Base-by-base conservation (phyloP, 2,329 filamentous ascomycete genomes). In the Cladophialophora exuberans region DNA sequence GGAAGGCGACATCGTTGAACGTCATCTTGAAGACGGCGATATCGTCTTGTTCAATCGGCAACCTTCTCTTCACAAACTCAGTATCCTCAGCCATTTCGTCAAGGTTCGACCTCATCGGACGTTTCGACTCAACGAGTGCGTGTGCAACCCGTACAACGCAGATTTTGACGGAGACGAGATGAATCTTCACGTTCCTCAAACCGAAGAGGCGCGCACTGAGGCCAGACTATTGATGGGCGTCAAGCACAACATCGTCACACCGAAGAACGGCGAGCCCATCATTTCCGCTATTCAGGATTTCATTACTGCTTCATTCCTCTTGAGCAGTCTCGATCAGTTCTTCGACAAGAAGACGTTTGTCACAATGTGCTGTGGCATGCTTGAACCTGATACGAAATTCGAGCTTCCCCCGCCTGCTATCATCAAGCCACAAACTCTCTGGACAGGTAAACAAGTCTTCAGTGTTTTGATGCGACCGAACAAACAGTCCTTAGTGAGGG, bases 251-350 rank as follows among this genome's bases (percentile, higher is more conserved):
- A 74, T 99, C 55, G 88, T 88, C 3, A 99, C 94, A 0, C 94
- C 94, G 1, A 97, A 97, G 73, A 97, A 97, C 74, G 94, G 94
- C 69, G 93, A 96, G 65, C 94, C 94, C 1, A 96, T 99, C 65
- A 97, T 99, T 75, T 91, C 92, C 15, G 93, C 94, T n/a, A 99
- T 96, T 25, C 94, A 99, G 68, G 94, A 99, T 79, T 99, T 99
- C 75, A 97, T 99, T 65, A 97, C 93, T 22, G 92, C 92, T 3
- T 89, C 94, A 0, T 99, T 91, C 68, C 76, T 97, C 3, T 79
- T 97, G 22, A 96, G 90, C 65, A 89, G 86, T 72, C 97, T 97
- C 69, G 93, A 97, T 69, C 84, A 86, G 53, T 97, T 99, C 73
- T 96, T 89, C 67, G 90, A 96, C 65, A 85, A 93, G 48, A 88